A percentile compares a stretch with the other conserved stretches of the same genome.
Conservation (phyloP, 768 basidiomycete species). For the Russula olivacea region DNA sequence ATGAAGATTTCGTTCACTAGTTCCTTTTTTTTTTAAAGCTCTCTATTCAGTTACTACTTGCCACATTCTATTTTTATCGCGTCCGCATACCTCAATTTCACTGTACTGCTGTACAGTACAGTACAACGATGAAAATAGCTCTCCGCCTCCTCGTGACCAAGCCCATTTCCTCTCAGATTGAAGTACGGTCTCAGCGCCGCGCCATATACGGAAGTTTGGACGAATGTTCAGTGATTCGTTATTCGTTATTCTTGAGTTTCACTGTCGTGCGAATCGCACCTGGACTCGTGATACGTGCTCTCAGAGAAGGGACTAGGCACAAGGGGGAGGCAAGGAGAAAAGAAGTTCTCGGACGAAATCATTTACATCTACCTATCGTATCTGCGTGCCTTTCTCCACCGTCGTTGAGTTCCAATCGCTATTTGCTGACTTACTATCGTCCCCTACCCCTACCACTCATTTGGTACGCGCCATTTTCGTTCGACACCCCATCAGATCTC, state of each 20-base stretch:
- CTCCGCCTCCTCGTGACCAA: too few relatives aligned
- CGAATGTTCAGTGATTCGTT: neutral
- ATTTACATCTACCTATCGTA: neutral
- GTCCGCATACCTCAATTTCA: neutral
- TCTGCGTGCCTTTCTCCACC: neutral
- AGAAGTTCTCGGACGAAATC: neutral
- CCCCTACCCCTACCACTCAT: neutral
- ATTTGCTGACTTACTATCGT: conserved; percentile 8
- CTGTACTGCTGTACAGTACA: too few relatives aligned
- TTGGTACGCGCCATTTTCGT: neutral
- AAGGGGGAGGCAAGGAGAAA: neutral
- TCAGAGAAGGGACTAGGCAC: neutral
- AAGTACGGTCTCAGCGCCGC: neutral
- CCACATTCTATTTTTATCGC: neutral
- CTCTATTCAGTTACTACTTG: too few relatives aligned
- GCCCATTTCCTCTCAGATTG: neutral
- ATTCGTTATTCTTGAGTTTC: neutral
- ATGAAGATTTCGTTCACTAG: too few relatives aligned
- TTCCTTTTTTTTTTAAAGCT: too few relatives aligned
- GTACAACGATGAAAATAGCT: neutral
- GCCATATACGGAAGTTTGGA: neutral
- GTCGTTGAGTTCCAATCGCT: conserved; percentile 11
- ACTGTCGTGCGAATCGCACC: neutral
- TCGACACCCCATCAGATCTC: neutral
- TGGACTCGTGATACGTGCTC: neutral